Evolutionary conservation across 768 basidiomycete genomes (phyloP).

Genomic region (Suillus placidus): DNA sequence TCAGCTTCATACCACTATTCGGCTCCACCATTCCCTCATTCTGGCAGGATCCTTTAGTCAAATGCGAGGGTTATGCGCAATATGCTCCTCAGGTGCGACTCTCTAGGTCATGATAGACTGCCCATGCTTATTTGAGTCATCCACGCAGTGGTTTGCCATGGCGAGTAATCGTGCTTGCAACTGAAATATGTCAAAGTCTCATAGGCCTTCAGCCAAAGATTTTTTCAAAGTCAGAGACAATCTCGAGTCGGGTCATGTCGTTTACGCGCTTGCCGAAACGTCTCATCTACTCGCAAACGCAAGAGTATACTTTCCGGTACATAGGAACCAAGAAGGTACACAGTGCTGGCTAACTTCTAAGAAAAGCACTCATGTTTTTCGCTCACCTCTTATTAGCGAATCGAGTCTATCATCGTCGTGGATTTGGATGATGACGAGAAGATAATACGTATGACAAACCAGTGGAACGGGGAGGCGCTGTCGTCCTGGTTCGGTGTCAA

Average conservation of each 20-base stretch:
- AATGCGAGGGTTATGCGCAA: slow-evolving; percentile 52
- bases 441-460: slow-evolving; percentile 59
- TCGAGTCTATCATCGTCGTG: slow-evolving; percentile 63
- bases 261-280: slow-evolving; percentile 62
- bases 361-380: not conserved
- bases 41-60: slow-evolving; percentile 51
- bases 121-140: slow-evolving; percentile 2
- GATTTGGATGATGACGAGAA: slow-evolving; percentile 68
- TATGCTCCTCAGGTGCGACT: slow-evolving; percentile 55
- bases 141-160: slow-evolving; percentile 52
- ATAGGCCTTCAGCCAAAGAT: slow-evolving; percentile 49
- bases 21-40: not conserved
- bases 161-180: slow-evolving; percentile 33
- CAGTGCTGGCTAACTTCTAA: not conserved
- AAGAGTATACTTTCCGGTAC: slow-evolving; percentile 60
- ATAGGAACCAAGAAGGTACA: slow-evolving; percentile 55
- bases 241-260: slow-evolving; percentile 58
- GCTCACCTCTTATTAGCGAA: slow-evolving; percentile 38
- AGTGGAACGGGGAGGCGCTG: slow-evolving; percentile 59
- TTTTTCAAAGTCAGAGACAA: slow-evolving; percentile 51
- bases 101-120: not conserved
- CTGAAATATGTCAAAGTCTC: not conserved
- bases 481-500: slow-evolving; percentile 51
- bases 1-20: not conserved
- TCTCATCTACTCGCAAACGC: slow-evolving; percentile 59